These are phyloP conservation scores for Aspergillus ellipticus DNA, from an alignment of 495 filamentous ascomycete genomes.

Conservation along the genomic window DNA sequence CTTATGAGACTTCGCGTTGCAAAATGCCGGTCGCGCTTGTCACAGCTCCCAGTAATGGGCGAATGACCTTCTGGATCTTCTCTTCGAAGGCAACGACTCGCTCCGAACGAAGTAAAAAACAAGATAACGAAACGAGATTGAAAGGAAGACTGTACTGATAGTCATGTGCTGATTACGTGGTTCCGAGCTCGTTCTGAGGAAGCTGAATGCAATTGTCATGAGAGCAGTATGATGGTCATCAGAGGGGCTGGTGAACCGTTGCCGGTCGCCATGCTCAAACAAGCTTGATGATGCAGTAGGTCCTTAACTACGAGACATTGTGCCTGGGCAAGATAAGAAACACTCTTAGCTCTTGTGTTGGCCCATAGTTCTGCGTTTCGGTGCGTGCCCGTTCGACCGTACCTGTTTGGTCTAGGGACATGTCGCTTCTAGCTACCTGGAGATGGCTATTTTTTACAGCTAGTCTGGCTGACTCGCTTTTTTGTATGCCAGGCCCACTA, in stretches of 20 bases:
- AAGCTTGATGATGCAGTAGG: background rate
- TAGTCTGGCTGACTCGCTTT: no score
- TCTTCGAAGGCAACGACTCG: background rate
- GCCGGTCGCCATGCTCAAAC: background rate
- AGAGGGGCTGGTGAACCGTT: background rate
- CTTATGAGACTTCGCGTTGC: conserved; percentile 5
- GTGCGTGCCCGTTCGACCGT: no score
- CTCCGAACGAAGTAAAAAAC: conserved; percentile 5
- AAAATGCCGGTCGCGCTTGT: background rate
- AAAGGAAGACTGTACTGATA: conserved; percentile 12
- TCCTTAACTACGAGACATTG: background rate
- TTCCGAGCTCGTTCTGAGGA: conserved; percentile 8
- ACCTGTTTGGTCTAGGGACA: background rate
- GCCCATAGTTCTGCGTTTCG: background rate
- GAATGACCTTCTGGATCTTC: conserved; percentile 3
- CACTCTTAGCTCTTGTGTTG: background rate
- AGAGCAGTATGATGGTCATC: background rate
- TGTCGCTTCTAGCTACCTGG: background rate
- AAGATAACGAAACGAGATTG: conserved; percentile 3
- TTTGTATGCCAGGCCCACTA: no score
- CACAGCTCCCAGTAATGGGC: conserved; percentile 2
- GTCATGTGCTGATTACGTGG: conserved; percentile 2
- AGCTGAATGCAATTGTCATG: conserved; percentile 9
- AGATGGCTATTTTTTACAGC: background rate
- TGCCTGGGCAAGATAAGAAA: background rate